Conservation (phyloP, 2,329 filamentous ascomycete genomes). For the Cryphonectria radicalis region DNA sequence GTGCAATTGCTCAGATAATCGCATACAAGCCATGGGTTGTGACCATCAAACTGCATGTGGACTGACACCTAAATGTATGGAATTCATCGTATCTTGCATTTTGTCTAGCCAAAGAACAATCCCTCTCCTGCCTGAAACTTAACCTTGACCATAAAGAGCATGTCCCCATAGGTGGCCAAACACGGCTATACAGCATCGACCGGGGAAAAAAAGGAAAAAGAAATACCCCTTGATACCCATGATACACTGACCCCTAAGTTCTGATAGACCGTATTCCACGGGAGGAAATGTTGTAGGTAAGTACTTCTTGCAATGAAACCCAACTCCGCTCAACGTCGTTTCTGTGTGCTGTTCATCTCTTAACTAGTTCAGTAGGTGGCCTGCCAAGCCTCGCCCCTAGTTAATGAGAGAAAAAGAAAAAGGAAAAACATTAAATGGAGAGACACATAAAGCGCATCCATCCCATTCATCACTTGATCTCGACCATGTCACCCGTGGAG, state of each 20-base stretch:
- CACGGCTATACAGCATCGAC: not conserved
- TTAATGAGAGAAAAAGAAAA: not conserved
- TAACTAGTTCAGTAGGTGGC: not conserved
- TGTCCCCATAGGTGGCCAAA: not conserved
- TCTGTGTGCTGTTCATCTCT: not conserved
- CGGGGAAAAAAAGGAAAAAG: not conserved
- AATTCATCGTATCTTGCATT: not conserved
- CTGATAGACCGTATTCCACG: too few relatives aligned
- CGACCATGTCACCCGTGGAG: conserved; percentile 48
- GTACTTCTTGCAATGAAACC: not conserved
- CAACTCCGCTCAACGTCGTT: not conserved
- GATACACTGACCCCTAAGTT: not conserved
- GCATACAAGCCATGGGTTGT: too few relatives aligned
- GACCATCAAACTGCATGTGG: not conserved
- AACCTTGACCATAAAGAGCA: not conserved
- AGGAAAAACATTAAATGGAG: not conserved
- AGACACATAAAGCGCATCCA: too few relatives aligned
- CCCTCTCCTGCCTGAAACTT: not conserved
- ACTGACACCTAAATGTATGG: not conserved
- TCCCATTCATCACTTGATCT: conserved; percentile 5
- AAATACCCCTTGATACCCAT: not conserved
- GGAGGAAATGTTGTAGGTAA: not conserved
- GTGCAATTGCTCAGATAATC: too few relatives aligned
- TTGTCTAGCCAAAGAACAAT: not conserved
- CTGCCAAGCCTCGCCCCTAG: too few relatives aligned